These are phyloP conservation scores for Lasiodiplodia sp. DNA, from an alignment of 2,329 filamentous ascomycete species.

Conservation along the genomic window DNA sequence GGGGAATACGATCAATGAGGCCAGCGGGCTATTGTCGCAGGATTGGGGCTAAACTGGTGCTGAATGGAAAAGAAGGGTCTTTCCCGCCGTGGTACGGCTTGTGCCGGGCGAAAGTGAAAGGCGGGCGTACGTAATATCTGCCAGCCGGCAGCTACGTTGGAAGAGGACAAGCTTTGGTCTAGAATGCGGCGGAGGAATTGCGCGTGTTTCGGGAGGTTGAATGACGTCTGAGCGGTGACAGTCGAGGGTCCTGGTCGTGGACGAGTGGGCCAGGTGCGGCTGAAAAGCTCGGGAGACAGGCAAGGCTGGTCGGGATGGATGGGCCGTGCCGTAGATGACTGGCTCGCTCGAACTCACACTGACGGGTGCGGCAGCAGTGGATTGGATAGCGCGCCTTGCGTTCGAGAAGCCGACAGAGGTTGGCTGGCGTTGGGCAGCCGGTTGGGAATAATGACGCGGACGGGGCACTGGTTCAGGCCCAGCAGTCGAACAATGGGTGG, in stretches of 20 bases:
- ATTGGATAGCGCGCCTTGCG: slow-evolving; percentile 13
- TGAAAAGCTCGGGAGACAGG: slow-evolving; percentile 15
- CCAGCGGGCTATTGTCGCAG: not conserved
- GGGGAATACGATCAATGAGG: slow-evolving; percentile 3
- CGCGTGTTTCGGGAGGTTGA: slow-evolving; percentile 18
- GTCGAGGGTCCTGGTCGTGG: slow-evolving; percentile 17
- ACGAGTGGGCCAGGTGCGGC: slow-evolving; percentile 18
- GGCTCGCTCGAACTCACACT: not conserved
- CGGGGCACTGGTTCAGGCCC: not conserved
- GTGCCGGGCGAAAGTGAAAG: slow-evolving; percentile 1
- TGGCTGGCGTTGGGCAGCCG: slow-evolving; percentile 10
- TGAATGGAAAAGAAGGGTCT: not conserved
- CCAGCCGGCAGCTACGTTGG: not conserved
- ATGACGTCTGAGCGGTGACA: slow-evolving; percentile 21
- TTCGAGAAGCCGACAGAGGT: not conserved
- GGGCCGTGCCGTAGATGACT: slow-evolving; percentile 21
- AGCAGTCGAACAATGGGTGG: not conserved
- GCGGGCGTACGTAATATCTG: slow-evolving; percentile 3
- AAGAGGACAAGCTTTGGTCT: slow-evolving; percentile 6
- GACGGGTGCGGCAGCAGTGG: slow-evolving; percentile 6
- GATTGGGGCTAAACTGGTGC: not conserved
- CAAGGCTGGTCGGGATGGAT: slow-evolving; percentile 16
- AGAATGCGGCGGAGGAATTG: slow-evolving; percentile 14
- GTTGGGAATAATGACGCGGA: not conserved
- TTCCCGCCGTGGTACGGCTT: not conserved